Evolutionary conservation across 495 filamentous ascomycete genomes (phyloP).

Genomic region (Glarea lozoyensis): DNA sequence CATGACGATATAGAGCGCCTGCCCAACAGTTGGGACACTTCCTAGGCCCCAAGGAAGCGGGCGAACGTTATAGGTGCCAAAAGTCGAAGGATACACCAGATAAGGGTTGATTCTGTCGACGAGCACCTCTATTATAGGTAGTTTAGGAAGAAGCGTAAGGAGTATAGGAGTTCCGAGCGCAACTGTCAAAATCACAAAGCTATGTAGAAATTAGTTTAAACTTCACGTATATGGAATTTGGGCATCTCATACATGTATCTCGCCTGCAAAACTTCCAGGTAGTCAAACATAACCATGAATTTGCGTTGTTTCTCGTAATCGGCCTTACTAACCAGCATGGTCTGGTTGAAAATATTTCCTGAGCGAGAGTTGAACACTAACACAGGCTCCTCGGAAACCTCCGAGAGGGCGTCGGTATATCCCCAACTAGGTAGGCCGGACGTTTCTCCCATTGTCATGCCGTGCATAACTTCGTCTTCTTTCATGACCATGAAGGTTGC

Average conservation of each 20-base stretch:
- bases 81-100: constrained; percentile 21
- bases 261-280: background rate
- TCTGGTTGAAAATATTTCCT: background rate
- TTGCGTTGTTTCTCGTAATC: background rate
- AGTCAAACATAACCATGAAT: background rate
- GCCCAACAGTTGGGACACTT: constrained; percentile 24
- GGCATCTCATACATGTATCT: constrained; percentile 5
- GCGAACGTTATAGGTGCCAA: constrained; percentile 22
- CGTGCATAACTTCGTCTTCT: too few relatives aligned
- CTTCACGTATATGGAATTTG: background rate
- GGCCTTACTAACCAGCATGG: background rate
- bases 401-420: constrained; percentile 17
- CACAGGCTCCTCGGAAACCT: background rate
- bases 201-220: constrained; percentile 1
- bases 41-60: background rate
- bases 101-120: constrained; percentile 17
- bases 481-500: too few relatives aligned
- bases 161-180: constrained; percentile 11
- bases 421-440: constrained; percentile 19
- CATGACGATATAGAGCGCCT: constrained; percentile 28
- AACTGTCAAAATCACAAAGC: constrained; percentile 2
- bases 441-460: constrained; percentile 16
- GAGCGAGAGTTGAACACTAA: background rate
- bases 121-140: constrained; percentile 16
- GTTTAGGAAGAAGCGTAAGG: constrained; percentile 13